Percentiles rank a stretch among this genome's conserved stretches.
Evolutionary conservation across 2,329 filamentous ascomycete species (phyloP).

Genomic region (Paraphaeosphaeria minitans): DNA sequence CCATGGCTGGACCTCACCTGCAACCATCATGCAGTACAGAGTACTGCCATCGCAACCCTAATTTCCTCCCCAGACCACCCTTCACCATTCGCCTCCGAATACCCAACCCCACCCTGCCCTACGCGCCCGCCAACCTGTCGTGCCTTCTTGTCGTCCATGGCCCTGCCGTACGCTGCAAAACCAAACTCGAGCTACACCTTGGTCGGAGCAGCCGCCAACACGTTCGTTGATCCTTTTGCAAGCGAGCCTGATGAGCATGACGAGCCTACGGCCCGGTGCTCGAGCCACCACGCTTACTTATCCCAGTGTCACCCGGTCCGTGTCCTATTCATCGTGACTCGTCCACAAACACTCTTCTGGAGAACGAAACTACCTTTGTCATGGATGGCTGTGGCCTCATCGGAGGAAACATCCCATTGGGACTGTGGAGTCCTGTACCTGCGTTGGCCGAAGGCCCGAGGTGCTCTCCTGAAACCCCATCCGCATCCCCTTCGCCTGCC

Average conservation of each 20-base stretch:
- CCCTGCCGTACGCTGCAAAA: conserved; percentile 10
- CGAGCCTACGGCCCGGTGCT: conserved; percentile 16
- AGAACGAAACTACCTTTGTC: conserved; percentile 28
- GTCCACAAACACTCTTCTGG: conserved; percentile 29
- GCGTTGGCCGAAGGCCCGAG: conserved; percentile 38
- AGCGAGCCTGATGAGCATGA: conserved; percentile 17
- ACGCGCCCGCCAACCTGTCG: conserved; percentile 20
- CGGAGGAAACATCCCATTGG: conserved; percentile 44
- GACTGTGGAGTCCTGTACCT: conserved; percentile 40
- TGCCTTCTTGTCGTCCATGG: background rate
- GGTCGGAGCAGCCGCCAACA: conserved; percentile 22
- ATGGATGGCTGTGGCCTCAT: conserved; percentile 19
- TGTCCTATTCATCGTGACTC: conserved; percentile 6
- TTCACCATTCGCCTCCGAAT: conserved; percentile 9
- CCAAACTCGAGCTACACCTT: conserved; percentile 5
- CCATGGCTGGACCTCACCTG: conserved; percentile 25
- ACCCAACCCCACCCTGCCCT: conserved; percentile 11
- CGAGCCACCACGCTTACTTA: conserved; percentile 19
- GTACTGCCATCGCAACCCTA: conserved; percentile 32
- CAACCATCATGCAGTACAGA: conserved; percentile 35
- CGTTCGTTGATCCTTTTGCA: conserved; percentile 6
- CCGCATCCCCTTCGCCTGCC: conserved; percentile 27
- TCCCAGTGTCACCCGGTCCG: conserved; percentile 10
- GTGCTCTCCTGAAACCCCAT: conserved; percentile 41
- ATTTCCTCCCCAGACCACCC: conserved; percentile 15